Conservation (phyloP, 345 rosid species). For the Acer saccharum region DNA sequence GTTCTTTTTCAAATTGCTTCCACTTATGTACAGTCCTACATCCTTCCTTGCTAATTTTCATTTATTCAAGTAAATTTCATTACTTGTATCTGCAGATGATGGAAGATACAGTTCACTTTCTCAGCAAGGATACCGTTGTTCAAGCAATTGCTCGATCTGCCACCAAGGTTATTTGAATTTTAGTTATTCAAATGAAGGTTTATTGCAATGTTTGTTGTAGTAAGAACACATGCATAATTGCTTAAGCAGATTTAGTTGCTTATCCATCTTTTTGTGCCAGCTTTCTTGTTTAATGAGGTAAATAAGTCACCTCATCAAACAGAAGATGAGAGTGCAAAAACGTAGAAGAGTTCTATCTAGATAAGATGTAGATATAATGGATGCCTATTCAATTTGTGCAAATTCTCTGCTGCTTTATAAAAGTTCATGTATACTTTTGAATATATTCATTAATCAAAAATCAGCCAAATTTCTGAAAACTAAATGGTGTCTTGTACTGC, state of each 20-base stretch:
- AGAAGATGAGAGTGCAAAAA: background rate
- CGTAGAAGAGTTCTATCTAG: background rate
- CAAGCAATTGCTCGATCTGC: constrained; percentile 98
- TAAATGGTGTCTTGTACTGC: background rate
- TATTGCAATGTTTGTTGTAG: background rate
- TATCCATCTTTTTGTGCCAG: background rate
- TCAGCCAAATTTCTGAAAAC: background rate
- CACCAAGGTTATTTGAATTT: constrained; percentile 68
- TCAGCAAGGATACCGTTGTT: constrained; percentile 91
- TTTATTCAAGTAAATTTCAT: constrained; percentile 23
- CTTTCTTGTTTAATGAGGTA: background rate
- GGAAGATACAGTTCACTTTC: constrained; percentile 99
- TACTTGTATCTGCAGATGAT: constrained; percentile 67
- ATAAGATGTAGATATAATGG: background rate
- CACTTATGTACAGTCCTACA: background rate
- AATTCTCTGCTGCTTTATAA: background rate
- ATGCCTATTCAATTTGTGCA: background rate
- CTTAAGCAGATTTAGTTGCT: background rate
- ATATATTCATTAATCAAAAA: background rate
- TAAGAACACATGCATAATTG: background rate
- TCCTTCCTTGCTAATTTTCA: background rate
- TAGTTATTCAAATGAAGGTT: background rate
- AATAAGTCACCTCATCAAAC: background rate
- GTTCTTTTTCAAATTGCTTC: constrained; percentile 2
- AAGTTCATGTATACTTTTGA: background rate